Evolutionary conservation across 1,284 basidiomycete genomes (phyloP).

Genomic region (Trichosporon asahii): DNA sequence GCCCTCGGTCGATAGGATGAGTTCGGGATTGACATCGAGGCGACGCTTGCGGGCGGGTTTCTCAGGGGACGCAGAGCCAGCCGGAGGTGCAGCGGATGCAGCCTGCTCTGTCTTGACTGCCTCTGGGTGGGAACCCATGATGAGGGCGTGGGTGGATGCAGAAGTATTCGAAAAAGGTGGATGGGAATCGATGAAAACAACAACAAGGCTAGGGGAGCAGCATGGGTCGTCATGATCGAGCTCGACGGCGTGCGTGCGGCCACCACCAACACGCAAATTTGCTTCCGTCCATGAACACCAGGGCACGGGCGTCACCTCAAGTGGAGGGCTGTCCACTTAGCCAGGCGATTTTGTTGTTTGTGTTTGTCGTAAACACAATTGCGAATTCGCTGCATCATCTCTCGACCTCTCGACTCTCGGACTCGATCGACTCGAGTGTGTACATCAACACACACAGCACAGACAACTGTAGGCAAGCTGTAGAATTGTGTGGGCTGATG

Average conservation of each 20-base stretch:
- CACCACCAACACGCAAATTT: background rate
- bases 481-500: background rate
- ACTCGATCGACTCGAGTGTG: no score
- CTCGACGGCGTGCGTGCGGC: background rate
- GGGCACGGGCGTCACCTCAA: background rate
- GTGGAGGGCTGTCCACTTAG: background rate
- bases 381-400: background rate
- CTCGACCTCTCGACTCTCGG: background rate
- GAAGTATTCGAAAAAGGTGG: background rate
- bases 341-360: background rate
- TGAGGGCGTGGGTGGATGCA: background rate
- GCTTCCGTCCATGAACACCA: background rate
- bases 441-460: background rate
- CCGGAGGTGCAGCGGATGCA: background rate
- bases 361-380: background rate
- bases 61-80: conserved; percentile 17
- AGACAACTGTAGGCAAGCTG: background rate
- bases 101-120: conserved; percentile 4
- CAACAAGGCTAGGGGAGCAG: conserved; percentile 3
- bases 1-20: conserved; percentile 24
- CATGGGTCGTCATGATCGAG: conserved; percentile 1
- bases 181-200: conserved; percentile 12
- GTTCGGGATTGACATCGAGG: conserved; percentile 25
- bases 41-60: conserved; percentile 25
- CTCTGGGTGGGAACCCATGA: conserved; percentile 12